Evolutionary conservation across 139 green algal species (phyloP).

Genomic region (Tetratostichococcus sp.): DNA sequence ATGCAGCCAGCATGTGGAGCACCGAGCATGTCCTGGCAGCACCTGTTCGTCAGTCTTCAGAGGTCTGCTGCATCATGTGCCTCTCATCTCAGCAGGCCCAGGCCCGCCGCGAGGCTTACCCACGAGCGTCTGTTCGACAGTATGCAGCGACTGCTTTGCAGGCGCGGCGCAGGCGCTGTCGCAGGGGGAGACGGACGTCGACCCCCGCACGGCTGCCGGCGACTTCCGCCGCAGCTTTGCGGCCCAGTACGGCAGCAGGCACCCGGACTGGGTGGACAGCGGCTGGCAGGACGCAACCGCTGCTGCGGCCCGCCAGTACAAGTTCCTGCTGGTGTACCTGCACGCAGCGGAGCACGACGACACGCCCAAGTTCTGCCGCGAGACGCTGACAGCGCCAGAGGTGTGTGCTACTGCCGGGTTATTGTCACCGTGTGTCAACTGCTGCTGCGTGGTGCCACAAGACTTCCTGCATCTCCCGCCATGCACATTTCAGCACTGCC

Average conservation of each 20-base stretch:
- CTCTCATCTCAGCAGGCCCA: no score
- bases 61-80: no score
- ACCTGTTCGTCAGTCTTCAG: no score
- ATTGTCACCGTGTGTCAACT: no score
- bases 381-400: constrained; percentile 48
- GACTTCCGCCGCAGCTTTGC: constrained; percentile 22
- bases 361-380: constrained; percentile 52
- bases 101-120: no score
- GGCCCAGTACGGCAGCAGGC: constrained; percentile 30
- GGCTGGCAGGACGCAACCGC: constrained; percentile 47
- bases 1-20: no score
- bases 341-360: constrained; percentile 68
- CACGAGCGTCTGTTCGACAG: no score
- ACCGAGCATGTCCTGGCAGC: no score
- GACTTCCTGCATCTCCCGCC: no score
- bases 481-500: no score
- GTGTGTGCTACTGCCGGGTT: not conserved
- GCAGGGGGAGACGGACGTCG: constrained; percentile 1
- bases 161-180: constrained; percentile 1
- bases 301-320: constrained; percentile 54
- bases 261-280: constrained; percentile 34
- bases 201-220: constrained; percentile 10
- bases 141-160: no score
- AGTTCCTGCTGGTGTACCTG: constrained; percentile 79
- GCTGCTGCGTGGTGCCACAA: no score